These are phyloP conservation scores for Quercus bicolor DNA, from an alignment of 306 rosid genomes.

Conservation along the genomic window DNA sequence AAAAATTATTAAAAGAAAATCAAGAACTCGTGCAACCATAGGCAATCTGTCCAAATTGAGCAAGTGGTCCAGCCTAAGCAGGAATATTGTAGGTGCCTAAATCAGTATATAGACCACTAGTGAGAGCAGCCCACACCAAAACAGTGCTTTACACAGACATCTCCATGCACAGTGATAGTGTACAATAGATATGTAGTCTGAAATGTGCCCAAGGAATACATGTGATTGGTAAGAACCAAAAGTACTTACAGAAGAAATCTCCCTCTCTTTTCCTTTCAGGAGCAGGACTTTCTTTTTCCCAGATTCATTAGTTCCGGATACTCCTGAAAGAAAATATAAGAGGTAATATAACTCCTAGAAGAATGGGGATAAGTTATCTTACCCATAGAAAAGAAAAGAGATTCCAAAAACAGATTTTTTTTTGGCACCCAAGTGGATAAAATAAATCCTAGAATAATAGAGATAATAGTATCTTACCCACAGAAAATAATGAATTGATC, in stretches of 20 bases:
- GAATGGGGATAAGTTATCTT: not conserved
- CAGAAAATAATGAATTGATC: not conserved
- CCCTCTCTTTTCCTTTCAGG: constrained; percentile 56
- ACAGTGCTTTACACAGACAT: no score
- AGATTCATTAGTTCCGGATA: constrained; percentile 36
- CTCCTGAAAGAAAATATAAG: constrained; percentile 25
- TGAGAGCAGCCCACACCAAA: no score
- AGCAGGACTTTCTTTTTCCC: constrained; percentile 58
- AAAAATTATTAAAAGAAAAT: no score
- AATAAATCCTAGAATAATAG: not conserved
- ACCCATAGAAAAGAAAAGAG: not conserved
- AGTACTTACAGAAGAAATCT: constrained; percentile 40
- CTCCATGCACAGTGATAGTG: not conserved
- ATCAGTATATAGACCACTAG: no score
- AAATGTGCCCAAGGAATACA: constrained; percentile 1
- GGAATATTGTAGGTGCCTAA: not conserved
- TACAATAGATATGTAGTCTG: constrained; percentile 3
- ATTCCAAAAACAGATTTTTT: not conserved
- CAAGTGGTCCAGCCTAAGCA: not conserved
- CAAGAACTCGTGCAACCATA: no score
- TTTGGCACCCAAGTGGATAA: not conserved
- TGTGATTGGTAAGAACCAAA: constrained; percentile 15
- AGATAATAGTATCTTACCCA: not conserved
- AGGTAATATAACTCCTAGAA: not conserved
- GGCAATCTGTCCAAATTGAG: not conserved